phyloP scores from a whole-genome alignment of 2,329 filamentous ascomycete species.

The Balansia obtecta region DNA sequence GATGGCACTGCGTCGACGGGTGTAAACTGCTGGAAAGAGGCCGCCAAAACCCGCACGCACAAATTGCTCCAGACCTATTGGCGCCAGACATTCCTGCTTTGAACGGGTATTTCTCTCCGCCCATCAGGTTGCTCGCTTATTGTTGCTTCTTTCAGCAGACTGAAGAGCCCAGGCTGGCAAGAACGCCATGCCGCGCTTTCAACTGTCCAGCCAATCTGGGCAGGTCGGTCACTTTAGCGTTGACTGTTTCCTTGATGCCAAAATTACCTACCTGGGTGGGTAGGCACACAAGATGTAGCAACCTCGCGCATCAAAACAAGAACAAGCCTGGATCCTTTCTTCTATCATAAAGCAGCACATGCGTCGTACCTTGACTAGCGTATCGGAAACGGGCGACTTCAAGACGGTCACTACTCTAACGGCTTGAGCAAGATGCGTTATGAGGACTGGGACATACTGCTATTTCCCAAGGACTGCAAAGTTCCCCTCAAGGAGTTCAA shows the following conservation, averaged over 20 bases:
- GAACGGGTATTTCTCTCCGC: not conserved
- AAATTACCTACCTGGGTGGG: no score
- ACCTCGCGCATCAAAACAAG: no score
- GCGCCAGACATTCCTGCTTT: not conserved
- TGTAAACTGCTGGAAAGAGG: not conserved
- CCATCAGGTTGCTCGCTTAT: conserved; percentile 5
- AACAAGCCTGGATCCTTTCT: no score
- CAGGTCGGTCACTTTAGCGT: not conserved
- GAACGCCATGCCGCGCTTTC: conserved; percentile 1
- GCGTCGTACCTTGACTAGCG: no score
- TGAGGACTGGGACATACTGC: conserved; percentile 73
- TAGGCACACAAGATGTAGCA: no score
- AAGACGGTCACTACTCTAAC: not conserved
- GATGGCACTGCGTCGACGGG: no score
- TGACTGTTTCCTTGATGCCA: not conserved
- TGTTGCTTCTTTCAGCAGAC: conserved; percentile 4
- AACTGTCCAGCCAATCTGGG: not conserved
- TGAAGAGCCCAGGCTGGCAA: not conserved
- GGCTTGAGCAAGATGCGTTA: conserved; percentile 53
- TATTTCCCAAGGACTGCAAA: conserved; percentile 57
- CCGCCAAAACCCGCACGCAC: not conserved
- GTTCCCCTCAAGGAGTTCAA: conserved; percentile 73
- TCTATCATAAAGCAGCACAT: no score
- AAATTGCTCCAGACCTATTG: no score
- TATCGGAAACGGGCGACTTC: no score